Evolutionary conservation across 1,284 basidiomycete species (phyloP), one percentile per base, ranked within the genome.

Genomic region (Cystobasidiaceae sp.): DNA sequence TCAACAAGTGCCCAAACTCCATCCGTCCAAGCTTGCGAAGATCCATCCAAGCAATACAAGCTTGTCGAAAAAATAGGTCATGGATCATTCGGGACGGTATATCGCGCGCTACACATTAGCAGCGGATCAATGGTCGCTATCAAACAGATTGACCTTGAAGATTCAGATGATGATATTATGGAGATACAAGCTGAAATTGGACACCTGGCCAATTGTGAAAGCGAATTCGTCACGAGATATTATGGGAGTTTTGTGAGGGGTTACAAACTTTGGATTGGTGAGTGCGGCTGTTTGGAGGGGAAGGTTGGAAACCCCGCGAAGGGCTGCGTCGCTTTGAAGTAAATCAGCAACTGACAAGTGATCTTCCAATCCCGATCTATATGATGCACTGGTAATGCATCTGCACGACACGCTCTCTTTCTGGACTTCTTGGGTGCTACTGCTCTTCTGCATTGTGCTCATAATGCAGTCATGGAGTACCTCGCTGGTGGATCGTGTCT

Each of bases 401-500:
- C n/a, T n/a, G n/a, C n/a, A n/a, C n/a, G n/a, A n/a, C n/a, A n/a
- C n/a, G n/a, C n/a, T n/a, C n/a, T 30, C 13, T 23, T 46, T 55
- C 44, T 56, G 19, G 15, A 25, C 13, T 23, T 30, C 52, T 13
- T 46, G 45, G 34, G 32, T 33, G 17, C 27, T 48, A 5, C 11
- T 9, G 37, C 37, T 39, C n/a, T 23, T 45, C 33, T 33, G 11
- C n/a, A n/a, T n/a, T n/a, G n/a, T n/a, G 9, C 37, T 58, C 48
- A 30, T 11, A 21, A 15, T 15, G n/a, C 55, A 75, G 83, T 99
- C 74, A 98, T 98, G 96, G 94, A 99, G 77, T 97, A 92, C 77
- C 86, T 97, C 55, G 93, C 93, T 0, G 96, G 94, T 33, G 94
- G 94, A n/a, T 97, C 93, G 21, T 97, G 94, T 79, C 84, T 96